Evolutionary conservation across 768 basidiomycete genomes (phyloP).

Genomic region (Tephrocybe sp.): DNA sequence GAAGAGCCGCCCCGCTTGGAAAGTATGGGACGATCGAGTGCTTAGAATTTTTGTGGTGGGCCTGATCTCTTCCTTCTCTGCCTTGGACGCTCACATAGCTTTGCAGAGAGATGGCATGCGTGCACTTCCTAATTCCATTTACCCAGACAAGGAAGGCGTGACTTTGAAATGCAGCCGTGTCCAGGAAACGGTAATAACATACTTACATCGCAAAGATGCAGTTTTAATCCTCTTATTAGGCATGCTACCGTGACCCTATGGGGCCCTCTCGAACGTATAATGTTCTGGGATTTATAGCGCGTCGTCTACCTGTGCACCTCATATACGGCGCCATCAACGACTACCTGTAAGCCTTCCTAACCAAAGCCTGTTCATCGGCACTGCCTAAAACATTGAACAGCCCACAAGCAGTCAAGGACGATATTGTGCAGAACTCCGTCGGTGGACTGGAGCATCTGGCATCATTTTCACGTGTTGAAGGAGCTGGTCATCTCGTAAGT

Average conservation of each 20-base stretch:
- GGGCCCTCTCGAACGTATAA: conserved; percentile 33
- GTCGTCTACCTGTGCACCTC: conserved; percentile 40
- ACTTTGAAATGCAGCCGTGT: conserved; percentile 46
- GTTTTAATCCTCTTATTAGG: conserved; percentile 24
- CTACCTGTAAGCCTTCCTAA: conserved; percentile 34
- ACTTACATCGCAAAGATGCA: not conserved
- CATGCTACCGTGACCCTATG: conserved; percentile 40
- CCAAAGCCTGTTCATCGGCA: too few relatives aligned
- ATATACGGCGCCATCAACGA: conserved; percentile 48
- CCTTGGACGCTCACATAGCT: not conserved
- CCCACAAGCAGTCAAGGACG: conserved; percentile 33
- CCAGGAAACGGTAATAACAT: conserved; percentile 41
- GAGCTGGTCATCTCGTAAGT: conserved; percentile 43
- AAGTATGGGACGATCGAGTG: conserved; percentile 50
- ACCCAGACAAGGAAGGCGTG: conserved; percentile 44
- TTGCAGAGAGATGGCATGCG: conserved; percentile 43
- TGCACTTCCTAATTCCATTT: conserved; percentile 37
- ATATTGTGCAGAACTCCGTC: conserved; percentile 31
- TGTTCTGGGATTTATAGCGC: conserved; percentile 29
- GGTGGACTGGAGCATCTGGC: conserved; percentile 37
- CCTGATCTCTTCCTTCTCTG: not conserved
- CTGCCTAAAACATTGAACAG: conserved; percentile 25
- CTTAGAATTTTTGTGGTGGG: conserved; percentile 42
- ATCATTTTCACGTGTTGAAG: conserved; percentile 35
- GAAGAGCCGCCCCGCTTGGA: conserved; percentile 38